Evolutionary conservation across 345 rosid genomes (phyloP).

Genomic region (Linum usitatissimum): DNA sequence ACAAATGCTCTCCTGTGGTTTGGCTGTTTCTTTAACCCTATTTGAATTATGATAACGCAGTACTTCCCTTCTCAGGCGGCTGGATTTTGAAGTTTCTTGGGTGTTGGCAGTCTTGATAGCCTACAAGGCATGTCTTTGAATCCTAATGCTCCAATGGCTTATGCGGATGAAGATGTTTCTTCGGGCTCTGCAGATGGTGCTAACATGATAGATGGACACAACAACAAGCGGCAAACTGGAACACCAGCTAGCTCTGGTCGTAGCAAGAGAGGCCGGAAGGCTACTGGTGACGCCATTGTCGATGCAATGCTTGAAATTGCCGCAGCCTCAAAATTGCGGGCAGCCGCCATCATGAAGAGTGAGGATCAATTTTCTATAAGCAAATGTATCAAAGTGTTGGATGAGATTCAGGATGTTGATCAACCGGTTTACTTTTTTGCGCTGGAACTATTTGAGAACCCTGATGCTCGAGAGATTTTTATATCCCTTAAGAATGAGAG

Average conservation of each 20-base stretch:
- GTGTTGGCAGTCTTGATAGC: slow-evolving; percentile 4
- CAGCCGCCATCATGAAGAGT: slow-evolving; percentile 49
- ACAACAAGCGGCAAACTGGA: slow-evolving; percentile 31
- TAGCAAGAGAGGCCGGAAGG: slow-evolving; percentile 60
- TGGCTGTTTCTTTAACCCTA: neutral
- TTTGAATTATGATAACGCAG: neutral
- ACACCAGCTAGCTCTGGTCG: slow-evolving; percentile 35
- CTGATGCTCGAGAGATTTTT: slow-evolving; percentile 54
- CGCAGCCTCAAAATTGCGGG: slow-evolving; percentile 72
- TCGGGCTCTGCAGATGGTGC: slow-evolving; percentile 52
- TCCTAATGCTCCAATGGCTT: slow-evolving; percentile 31
- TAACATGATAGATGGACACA: slow-evolving; percentile 46
- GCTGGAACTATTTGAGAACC: slow-evolving; percentile 71
- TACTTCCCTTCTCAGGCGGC: neutral
- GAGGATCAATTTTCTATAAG: slow-evolving; percentile 69
- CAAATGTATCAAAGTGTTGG: slow-evolving; percentile 76
- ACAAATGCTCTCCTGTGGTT: neutral
- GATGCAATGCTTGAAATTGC: slow-evolving; percentile 93
- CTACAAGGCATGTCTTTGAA: slow-evolving; percentile 15
- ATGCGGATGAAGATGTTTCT: slow-evolving; percentile 40
- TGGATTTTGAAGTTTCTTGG: neutral
- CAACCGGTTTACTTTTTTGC: slow-evolving; percentile 52
- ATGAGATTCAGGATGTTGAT: slow-evolving; percentile 67
- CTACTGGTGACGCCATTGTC: slow-evolving; percentile 71
- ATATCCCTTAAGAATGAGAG: slow-evolving; percentile 61